Evolutionary conservation across 2,329 filamentous ascomycete species (phyloP).

Genomic region (Aspergillus sp.): DNA sequence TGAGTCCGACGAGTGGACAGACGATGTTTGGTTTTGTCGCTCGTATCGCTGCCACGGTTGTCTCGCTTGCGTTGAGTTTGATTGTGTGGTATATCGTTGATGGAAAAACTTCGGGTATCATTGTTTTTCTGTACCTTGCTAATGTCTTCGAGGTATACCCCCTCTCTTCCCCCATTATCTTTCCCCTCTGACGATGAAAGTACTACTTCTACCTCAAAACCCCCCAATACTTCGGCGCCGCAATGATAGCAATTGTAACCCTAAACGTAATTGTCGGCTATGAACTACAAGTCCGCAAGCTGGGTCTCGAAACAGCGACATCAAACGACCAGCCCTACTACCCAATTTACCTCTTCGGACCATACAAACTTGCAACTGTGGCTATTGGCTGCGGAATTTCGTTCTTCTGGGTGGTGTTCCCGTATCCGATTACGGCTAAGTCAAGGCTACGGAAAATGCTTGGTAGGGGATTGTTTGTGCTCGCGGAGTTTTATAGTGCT

Average conservation of each 20-base stretch:
- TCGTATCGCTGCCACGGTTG: constrained; percentile 55
- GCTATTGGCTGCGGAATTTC: constrained; percentile 60
- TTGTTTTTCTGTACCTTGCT: constrained; percentile 63
- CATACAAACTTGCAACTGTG: constrained; percentile 63
- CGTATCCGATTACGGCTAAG: constrained; percentile 63
- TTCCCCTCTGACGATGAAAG: constrained; percentile 8
- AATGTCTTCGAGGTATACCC: constrained; percentile 46
- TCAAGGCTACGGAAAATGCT: constrained; percentile 60
- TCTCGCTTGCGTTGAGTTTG: constrained; percentile 56
- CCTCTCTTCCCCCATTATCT: not conserved
- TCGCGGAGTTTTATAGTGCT: constrained; percentile 66
- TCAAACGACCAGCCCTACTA: constrained; percentile 61
- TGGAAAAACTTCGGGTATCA: constrained; percentile 53
- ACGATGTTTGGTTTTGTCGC: constrained; percentile 63
- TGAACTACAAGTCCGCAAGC: constrained; percentile 57
- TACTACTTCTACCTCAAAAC: constrained; percentile 64
- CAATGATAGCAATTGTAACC: constrained; percentile 54
- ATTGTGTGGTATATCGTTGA: constrained; percentile 67
- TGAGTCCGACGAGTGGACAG: constrained; percentile 61
- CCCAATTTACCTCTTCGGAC: constrained; percentile 62
- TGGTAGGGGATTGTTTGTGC: constrained; percentile 60
- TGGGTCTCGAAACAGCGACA: constrained; percentile 47
- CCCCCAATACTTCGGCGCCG: constrained; percentile 55
- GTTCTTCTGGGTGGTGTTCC: constrained; percentile 72
- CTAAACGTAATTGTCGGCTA: constrained; percentile 63